Base-by-base conservation (phyloP, 2,329 filamentous ascomycete species). In the Huntiella abstrusa region DNA sequence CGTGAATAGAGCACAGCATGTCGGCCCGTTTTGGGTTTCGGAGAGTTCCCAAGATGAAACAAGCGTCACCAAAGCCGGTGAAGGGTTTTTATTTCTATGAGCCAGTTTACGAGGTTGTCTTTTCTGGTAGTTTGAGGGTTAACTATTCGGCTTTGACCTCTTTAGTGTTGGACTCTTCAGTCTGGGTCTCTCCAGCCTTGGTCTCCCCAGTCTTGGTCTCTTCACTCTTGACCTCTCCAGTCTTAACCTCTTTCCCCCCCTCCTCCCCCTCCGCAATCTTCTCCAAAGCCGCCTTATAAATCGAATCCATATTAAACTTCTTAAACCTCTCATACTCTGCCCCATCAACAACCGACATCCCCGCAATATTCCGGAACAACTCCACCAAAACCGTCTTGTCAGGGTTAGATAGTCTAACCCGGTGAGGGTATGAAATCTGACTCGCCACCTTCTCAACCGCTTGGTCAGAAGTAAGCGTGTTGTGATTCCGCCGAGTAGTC, bases 381-480 rank as follows among this genome's bases (percentile, higher is more conserved):
- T 91, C 83, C 48, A 91, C 75, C 51, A 88, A 62, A 53, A 91
- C 79, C 32, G 87, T 73, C 57, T 83, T 75, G 62, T 88, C 82
- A 33, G 83, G 82, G n/a, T 69, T 71, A 41, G 69, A 73, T n/a
- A 92, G 70, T 55, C 87, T 76, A 49, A 91, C 84, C 55, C 77
- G 80, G 61, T 91, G 83, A 35, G 69, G 68, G 7, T 69, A 63
- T 43, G 76, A 75, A 51, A 86, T 72, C 28, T 77, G 62, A 35
- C 66, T 64, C 4, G 82, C 83, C 52, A 88, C 70, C 52, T 71
- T 73, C 55, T 79, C 74, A 59, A 91, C 88, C 42, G 88, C 68
- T 13, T 65, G 66, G 52, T 78, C 73, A 49, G 82, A 72, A 53
- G 73, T 79, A 51, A 88, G 67, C 3, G 68, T 68, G 53, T 68